Evolutionary conservation across 148 eudicot genomes (phyloP).

Genomic region (Chenopodium formosanum): DNA sequence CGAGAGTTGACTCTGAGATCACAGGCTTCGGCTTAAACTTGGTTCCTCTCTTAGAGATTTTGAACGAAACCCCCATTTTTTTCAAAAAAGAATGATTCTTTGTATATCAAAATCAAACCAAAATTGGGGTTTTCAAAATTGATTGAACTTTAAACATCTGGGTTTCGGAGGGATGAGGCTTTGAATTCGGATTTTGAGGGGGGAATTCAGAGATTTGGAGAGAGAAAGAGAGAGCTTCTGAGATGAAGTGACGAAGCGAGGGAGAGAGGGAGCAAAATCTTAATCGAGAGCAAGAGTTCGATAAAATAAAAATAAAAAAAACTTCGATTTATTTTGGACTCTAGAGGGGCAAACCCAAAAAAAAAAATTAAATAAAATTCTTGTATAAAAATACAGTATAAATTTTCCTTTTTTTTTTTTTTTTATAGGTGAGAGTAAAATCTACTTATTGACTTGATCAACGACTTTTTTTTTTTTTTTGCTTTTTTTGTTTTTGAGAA

Average conservation of each 20-base stretch:
- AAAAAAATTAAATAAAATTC: too few species aligned
- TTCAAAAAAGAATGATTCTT: not conserved
- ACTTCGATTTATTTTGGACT: too few species aligned
- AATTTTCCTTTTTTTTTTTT: too few species aligned
- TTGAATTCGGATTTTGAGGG: too few species aligned
- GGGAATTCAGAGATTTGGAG: not conserved
- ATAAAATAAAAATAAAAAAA: too few species aligned
- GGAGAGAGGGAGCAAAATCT: not conserved
- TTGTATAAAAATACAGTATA: too few species aligned
- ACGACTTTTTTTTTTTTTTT: too few species aligned
- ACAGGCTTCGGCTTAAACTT: slow-evolving; percentile 57
- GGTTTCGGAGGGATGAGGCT: too few species aligned
- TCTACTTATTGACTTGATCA: too few species aligned
- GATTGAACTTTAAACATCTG: not conserved
- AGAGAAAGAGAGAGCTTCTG: not conserved
- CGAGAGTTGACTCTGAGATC: slow-evolving; percentile 23
- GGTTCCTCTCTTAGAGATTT: slow-evolving; percentile 63
- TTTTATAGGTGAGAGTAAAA: too few species aligned
- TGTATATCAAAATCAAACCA: not conserved
- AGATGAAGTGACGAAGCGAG: not conserved
- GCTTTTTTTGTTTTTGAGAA: too few species aligned
- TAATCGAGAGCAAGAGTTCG: not conserved
- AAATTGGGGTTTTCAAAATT: not conserved
- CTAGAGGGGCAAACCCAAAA: too few species aligned
- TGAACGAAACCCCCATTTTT: slow-evolving; percentile 81